phyloP scores from a whole-genome alignment of 2,329 filamentous ascomycete species.

The Aphanocladium album region DNA sequence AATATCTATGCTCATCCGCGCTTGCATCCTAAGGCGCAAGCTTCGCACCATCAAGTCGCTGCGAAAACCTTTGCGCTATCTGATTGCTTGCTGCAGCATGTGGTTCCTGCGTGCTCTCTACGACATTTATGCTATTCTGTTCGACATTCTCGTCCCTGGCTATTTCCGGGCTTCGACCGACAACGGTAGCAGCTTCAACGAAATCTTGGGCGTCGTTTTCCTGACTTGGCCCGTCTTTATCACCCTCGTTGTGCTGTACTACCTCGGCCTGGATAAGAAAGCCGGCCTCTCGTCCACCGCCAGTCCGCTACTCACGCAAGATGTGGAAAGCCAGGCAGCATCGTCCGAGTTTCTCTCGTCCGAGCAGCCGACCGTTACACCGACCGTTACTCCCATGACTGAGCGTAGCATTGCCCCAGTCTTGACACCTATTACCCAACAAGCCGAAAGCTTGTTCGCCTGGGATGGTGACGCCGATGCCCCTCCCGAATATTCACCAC shows the following conservation, averaged over 20 bases:
- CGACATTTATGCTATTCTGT: constrained; percentile 20
- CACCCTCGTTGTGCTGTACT: constrained; percentile 21
- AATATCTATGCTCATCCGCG: constrained; percentile 8
- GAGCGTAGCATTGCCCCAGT: not conserved
- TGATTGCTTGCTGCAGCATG: constrained; percentile 20
- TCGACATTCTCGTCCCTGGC: constrained; percentile 1
- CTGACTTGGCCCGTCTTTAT: constrained; percentile 22
- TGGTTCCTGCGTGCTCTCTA: constrained; percentile 23
- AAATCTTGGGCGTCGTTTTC: constrained; percentile 10
- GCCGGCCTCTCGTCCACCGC: constrained; percentile 24
- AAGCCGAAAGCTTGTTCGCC: not conserved
- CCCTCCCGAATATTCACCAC: constrained; percentile 11
- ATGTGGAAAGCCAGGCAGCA: constrained; percentile 7
- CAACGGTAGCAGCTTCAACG: constrained; percentile 11
- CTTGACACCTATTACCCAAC: not conserved
- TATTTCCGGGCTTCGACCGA: not conserved
- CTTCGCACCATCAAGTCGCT: constrained; percentile 2
- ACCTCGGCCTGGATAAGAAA: constrained; percentile 21
- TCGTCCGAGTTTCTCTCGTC: not conserved
- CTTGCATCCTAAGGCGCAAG: constrained; percentile 7
- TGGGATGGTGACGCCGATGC: constrained; percentile 10
- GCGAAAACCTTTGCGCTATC: constrained; percentile 15
- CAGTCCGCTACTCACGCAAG: constrained; percentile 16
- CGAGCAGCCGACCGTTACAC: not conserved
- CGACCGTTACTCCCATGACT: constrained; percentile 1